Base-by-base conservation (phyloP, 371 early-diverging fungal genomes). In the Haplosporangium sp. region DNA sequence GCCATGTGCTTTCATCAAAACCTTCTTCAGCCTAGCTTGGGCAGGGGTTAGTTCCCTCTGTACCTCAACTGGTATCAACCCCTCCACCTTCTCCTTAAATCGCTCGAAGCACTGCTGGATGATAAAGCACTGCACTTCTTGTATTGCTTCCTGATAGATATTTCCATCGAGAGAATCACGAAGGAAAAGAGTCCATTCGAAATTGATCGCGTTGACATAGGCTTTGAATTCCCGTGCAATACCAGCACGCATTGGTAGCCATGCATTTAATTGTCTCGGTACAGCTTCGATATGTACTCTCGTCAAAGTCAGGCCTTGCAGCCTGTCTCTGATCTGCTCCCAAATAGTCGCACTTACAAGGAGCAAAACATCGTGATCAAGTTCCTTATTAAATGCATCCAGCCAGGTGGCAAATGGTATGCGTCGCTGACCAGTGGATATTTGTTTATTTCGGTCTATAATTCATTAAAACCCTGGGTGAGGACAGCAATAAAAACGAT, bases 181-280 rank as follows among this genome's bases (percentile, higher is more conserved):
- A 37, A 45, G 45, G 15, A 17, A 11, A 45, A 47, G 13, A 17
- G 67, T 67, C 57, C 67, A 58, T 58, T 67, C 67, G 60, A 67
- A 67, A 67, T 59, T 67, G 48, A 67, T 35, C 15, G 67, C 67
- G 37, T 67, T 67, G 59, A 67, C 37, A 47, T 67, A 45, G 67
- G 59, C 27, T 35, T 67, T 67, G 58, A 67, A 59, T 59, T 67
- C 59, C 42, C 60, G 57, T 45, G 34, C 59, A 35, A 67, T 67
- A 2, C 67, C 67, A 13, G 59, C 7, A 15, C 67, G 67, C 67
- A 67, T 67, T 8, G 67, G 67, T 2, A 67, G 48, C 59, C 67
- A 67, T 5, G 67, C 67, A 59, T 67, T 67, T 47, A 67, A 35
- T 15, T 67, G 59, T 59, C n/a, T 55, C 6, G 67, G 67, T 19